Percentiles rank a stretch among this genome's conserved stretches.
These are phyloP conservation scores for Ceratopteris richardii DNA, from an alignment of 75 land plant genomes.

Conservation along the genomic window DNA sequence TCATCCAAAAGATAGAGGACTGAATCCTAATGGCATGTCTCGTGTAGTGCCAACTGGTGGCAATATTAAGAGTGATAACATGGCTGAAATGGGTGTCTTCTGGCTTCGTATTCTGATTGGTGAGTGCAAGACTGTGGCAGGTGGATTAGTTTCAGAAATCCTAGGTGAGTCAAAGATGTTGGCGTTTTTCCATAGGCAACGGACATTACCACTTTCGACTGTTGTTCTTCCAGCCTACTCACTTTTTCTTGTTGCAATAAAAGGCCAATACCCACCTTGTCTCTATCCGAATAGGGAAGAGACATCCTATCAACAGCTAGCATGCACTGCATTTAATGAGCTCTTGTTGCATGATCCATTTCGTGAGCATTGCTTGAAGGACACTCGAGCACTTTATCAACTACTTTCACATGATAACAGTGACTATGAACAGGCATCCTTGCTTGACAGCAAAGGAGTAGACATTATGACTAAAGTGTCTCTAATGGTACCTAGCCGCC, in stretches of 20 bases:
- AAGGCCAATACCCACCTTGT: constrained; percentile 50
- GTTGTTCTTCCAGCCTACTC: constrained; percentile 89
- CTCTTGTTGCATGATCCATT: constrained; percentile 75
- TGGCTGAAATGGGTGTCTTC: constrained; percentile 55
- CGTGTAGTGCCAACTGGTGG: constrained; percentile 28
- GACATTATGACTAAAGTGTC: constrained; percentile 42
- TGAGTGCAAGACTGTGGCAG: constrained; percentile 60
- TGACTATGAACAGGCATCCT: constrained; percentile 74
- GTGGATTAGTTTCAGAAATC: constrained; percentile 78
- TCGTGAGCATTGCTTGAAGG: constrained; percentile 70
- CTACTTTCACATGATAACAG: constrained; percentile 49
- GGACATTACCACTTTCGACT: constrained; percentile 51
- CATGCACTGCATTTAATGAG: constrained; percentile 49
- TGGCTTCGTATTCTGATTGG: constrained; percentile 91
- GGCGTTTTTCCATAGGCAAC: constrained; percentile 76
- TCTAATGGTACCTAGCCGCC: constrained; percentile 71
- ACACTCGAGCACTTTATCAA: constrained; percentile 57
- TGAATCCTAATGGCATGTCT: constrained; percentile 66
- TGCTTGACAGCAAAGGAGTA: constrained; percentile 56
- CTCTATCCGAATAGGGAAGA: constrained; percentile 50
- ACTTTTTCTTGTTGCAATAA: constrained; percentile 57
- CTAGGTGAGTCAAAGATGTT: constrained; percentile 68
- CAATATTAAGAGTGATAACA: constrained; percentile 40
- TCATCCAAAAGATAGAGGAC: constrained; percentile 37
- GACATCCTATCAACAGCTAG: constrained; percentile 32